phyloP scores from a whole-genome alignment of 805 yeast genomes.

The Priceomyces haplophilus region DNA sequence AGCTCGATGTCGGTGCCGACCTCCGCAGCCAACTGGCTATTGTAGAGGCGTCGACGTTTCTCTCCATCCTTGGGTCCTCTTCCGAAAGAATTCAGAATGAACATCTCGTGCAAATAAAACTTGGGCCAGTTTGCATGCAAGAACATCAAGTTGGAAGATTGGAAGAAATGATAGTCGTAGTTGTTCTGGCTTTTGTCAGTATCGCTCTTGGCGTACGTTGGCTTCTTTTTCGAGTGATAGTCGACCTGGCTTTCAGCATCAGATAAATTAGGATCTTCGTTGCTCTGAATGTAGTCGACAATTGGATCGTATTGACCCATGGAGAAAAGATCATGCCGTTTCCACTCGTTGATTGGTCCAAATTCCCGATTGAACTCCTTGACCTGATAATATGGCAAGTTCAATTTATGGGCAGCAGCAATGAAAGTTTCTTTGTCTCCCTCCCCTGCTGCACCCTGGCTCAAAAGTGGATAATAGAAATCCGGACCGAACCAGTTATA shows the following conservation, averaged over 20 bases:
- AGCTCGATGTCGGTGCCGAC: constrained; percentile 27
- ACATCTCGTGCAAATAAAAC: constrained; percentile 23
- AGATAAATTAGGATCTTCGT: constrained; percentile 8
- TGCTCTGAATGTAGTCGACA: constrained; percentile 23
- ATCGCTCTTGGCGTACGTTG: constrained; percentile 20
- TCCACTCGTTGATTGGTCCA: constrained; percentile 25
- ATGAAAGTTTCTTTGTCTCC: constrained; percentile 44
- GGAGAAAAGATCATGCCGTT: constrained; percentile 28
- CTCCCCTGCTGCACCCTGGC: constrained; percentile 43
- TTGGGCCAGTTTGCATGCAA: constrained; percentile 42
- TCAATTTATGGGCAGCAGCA: constrained; percentile 39
- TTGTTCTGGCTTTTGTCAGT: constrained; percentile 21
- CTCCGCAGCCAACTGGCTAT: constrained; percentile 22
- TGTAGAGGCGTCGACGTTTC: constrained; percentile 30
- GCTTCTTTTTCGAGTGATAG: constrained; percentile 13
- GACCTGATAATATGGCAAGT: constrained; percentile 37
- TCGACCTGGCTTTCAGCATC: constrained; percentile 8
- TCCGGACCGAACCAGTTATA: constrained; percentile 38
- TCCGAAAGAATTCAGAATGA: constrained; percentile 21
- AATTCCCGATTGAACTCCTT: constrained; percentile 35
- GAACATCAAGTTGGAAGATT: constrained; percentile 26
- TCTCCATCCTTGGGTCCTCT: constrained; percentile 25
- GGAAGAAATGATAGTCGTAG: constrained; percentile 29
- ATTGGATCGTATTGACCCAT: constrained; percentile 41
- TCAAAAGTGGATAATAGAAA: constrained; percentile 35